Percentiles rank a stretch among this genome's conserved stretches.
phyloP scores from a whole-genome alignment of 345 rosid species.

The Zanthoxylum bungeanum region DNA sequence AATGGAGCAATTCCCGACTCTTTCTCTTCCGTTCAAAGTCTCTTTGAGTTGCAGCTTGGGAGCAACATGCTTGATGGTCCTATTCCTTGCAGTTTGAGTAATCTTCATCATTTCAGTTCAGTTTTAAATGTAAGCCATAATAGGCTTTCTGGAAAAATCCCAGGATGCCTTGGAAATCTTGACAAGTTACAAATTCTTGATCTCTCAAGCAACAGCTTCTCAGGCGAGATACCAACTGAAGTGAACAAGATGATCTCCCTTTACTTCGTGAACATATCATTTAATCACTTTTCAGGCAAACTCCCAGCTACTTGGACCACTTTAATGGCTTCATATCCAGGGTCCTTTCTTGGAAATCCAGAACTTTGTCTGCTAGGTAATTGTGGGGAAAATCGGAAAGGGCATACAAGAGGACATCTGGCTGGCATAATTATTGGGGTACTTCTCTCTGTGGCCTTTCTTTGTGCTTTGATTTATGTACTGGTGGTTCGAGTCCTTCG shows the following conservation, averaged over 20 bases:
- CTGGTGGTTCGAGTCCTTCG: conserved; percentile 14
- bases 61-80: conserved; percentile 33
- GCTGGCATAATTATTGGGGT: conserved; percentile 26
- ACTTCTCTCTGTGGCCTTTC: conserved; percentile 23
- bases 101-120: conserved; percentile 32
- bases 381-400: conserved; percentile 4
- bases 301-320: conserved; percentile 28
- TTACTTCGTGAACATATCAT: conserved; percentile 34
- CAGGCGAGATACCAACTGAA: conserved; percentile 28
- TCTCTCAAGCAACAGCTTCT: conserved; percentile 36
- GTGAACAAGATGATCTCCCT: conserved; percentile 34
- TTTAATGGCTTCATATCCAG: conserved; percentile 27
- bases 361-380: conserved; percentile 23
- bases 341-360: conserved; percentile 34
- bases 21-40: conserved; percentile 23
- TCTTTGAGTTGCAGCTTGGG: conserved; percentile 35
- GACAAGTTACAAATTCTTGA: conserved; percentile 36
- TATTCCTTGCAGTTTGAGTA: conserved; percentile 36
- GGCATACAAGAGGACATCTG: conserved; percentile 14
- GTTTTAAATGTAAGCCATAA: conserved; percentile 38
- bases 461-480: conserved; percentile 24
- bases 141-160: conserved; percentile 33
- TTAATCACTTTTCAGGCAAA: conserved; percentile 30
- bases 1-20: conserved; percentile 35
- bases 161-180: conserved; percentile 32